Evolutionary conservation across 768 basidiomycete genomes (phyloP).

Genomic region (Gloeophyllum trabeum): DNA sequence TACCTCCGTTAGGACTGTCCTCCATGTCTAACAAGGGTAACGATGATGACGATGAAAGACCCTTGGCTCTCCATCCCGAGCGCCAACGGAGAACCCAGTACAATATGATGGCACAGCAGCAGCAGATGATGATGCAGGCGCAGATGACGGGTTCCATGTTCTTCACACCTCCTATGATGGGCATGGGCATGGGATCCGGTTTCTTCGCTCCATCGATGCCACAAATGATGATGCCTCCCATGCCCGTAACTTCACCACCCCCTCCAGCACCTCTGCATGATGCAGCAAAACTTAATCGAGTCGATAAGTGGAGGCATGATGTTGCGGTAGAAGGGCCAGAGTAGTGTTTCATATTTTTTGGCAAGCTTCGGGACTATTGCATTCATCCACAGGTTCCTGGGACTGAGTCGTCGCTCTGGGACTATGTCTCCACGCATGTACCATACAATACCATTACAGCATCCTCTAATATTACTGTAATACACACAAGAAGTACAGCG

Average conservation of each 20-base stretch:
- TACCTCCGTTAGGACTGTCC: too few relatives aligned
- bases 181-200: not conserved
- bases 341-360: constrained; percentile 3
- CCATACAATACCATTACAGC: constrained; percentile 13
- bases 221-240: constrained; percentile 30
- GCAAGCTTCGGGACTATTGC: too few relatives aligned
- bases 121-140: constrained; percentile 63
- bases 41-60: constrained; percentile 57
- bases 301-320: constrained; percentile 75
- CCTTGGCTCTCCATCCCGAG: constrained; percentile 65
- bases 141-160: constrained; percentile 67
- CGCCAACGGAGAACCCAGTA: constrained; percentile 65
- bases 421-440: not conserved
- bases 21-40: constrained; percentile 12
- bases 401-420: not conserved
- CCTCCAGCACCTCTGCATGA: constrained; percentile 60
- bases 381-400: constrained; percentile 1
- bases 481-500: constrained; percentile 19
- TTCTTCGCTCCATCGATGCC: constrained; percentile 25
- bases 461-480: constrained; percentile 20
- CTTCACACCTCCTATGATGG: constrained; percentile 31
- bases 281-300: constrained; percentile 52
- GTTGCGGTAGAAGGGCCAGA: constrained; percentile 61
- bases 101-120: constrained; percentile 32
- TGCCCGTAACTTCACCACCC: constrained; percentile 26